These are phyloP conservation scores for Coccomyxa sp. DNA, from an alignment of 139 green algal species.

Conservation along the genomic window DNA sequence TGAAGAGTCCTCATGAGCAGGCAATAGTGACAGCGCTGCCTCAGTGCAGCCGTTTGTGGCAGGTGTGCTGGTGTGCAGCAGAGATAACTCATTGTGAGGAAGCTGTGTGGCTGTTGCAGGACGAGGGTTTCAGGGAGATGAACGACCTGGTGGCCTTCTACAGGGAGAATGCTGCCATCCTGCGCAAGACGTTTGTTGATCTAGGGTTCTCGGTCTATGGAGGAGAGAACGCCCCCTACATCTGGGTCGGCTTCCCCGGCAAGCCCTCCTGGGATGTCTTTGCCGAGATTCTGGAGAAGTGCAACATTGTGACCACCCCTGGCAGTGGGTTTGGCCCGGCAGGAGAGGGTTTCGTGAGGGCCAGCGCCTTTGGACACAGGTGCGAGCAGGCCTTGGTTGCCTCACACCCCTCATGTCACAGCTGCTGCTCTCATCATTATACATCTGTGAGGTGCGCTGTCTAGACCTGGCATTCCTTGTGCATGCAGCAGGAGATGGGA, in stretches of 20 bases:
- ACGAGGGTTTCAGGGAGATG: slow-evolving; percentile 81
- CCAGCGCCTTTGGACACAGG: slow-evolving; percentile 87
- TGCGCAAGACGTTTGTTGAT: slow-evolving; percentile 82
- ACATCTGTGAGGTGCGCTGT: not conserved
- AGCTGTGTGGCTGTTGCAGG: too few relatives aligned
- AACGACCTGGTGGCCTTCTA: slow-evolving; percentile 88
- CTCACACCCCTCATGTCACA: not conserved
- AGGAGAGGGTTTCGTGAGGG: slow-evolving; percentile 97
- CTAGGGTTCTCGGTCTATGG: slow-evolving; percentile 95
- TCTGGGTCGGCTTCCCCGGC: slow-evolving; percentile 97
- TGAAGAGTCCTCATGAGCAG: too few relatives aligned
- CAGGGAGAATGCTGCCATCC: slow-evolving; percentile 96
- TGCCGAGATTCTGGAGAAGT: slow-evolving; percentile 91
- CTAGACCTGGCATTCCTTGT: not conserved
- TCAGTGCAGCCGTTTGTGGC: too few relatives aligned
- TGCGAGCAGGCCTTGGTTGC: slow-evolving; percentile 3
- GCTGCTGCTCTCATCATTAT: not conserved
- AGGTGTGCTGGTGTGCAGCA: too few relatives aligned
- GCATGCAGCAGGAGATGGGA: not conserved
- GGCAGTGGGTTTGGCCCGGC: slow-evolving; percentile 91
- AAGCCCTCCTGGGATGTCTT: slow-evolving; percentile 92
- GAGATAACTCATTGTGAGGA: too few relatives aligned
- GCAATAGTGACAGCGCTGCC: too few relatives aligned
- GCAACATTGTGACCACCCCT: slow-evolving; percentile 97
- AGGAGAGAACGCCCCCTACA: slow-evolving; percentile 93